Evolutionary conservation across 768 basidiomycete genomes (phyloP).

Genomic region (Boletus coccyginus): DNA sequence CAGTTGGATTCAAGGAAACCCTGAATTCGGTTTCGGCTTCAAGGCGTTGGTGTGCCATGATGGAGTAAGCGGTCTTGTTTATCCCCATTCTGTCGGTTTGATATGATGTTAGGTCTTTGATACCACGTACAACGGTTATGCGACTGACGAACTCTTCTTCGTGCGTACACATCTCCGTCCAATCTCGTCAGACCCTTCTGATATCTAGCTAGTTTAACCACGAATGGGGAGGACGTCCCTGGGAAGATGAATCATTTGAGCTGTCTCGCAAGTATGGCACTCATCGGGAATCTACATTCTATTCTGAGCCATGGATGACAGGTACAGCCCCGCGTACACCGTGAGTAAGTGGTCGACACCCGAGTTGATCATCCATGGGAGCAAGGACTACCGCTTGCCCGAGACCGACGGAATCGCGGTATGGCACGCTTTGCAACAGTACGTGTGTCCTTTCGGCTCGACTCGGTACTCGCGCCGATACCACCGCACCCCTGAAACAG

Average conservation of each 20-base stretch:
- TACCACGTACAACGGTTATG: conserved; percentile 73
- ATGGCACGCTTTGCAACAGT: conserved; percentile 87
- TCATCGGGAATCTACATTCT: background rate
- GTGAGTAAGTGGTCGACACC: conserved; percentile 87
- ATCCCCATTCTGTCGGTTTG: background rate
- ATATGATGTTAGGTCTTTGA: conserved; percentile 59
- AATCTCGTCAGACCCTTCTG: background rate
- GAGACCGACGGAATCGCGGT: conserved; percentile 82
- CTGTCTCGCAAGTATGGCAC: conserved; percentile 53
- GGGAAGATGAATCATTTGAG: conserved; percentile 57
- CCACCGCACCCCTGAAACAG: conserved; percentile 34
- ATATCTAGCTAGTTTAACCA: conserved; percentile 66
- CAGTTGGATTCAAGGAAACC: conserved; percentile 95
- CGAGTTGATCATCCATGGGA: conserved; percentile 79
- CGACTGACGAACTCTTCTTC: conserved; percentile 91
- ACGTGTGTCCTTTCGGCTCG: conserved; percentile 31
- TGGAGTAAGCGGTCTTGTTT: conserved; percentile 51
- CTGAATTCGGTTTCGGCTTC: conserved; percentile 83
- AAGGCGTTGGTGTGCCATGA: conserved; percentile 93
- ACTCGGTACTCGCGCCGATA: background rate
- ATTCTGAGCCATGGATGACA: conserved; percentile 19
- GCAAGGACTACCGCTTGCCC: conserved; percentile 84
- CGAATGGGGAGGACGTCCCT: conserved; percentile 82
- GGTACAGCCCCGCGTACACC: conserved; percentile 78
- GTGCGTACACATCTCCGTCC: conserved; percentile 40